A percentile compares a stretch with the other conserved stretches of the same genome.
Conservation (phyloP, 148 eudicot species). For the Fagopyrum homotropicum region DNA sequence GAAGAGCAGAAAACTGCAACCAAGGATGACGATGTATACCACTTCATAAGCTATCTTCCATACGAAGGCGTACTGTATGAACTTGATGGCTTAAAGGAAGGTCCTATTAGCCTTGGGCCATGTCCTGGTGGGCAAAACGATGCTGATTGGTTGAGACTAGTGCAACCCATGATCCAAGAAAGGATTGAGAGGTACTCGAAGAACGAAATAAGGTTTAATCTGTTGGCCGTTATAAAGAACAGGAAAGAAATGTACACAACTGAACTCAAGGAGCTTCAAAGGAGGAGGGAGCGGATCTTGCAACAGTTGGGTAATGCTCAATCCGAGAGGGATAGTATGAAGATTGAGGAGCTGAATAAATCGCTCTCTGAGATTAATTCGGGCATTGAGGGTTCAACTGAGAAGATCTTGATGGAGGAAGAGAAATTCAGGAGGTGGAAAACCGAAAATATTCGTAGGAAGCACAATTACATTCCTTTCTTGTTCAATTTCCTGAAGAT, state of each 20-base stretch:
- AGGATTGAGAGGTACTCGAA: constrained; percentile 83
- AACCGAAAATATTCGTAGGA: constrained; percentile 84
- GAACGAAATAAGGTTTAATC: constrained; percentile 84
- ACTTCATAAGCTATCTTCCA: constrained; percentile 91
- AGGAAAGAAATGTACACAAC: constrained; percentile 81
- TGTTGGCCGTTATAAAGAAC: constrained; percentile 85
- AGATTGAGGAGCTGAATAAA: constrained; percentile 54
- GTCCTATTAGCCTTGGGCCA: constrained; percentile 93
- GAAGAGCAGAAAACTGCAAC: constrained; percentile 90
- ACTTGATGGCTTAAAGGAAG: constrained; percentile 93
- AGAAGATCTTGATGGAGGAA: constrained; percentile 93
- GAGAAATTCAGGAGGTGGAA: constrained; percentile 97
- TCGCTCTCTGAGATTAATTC: constrained; percentile 69
- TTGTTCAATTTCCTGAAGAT: constrained; percentile 89
- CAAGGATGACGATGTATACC: constrained; percentile 95
- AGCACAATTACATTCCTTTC: constrained; percentile 91
- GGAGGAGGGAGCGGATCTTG: constrained; percentile 71
- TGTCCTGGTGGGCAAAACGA: constrained; percentile 80
- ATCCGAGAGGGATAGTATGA: constrained; percentile 54
- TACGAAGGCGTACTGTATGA: constrained; percentile 91
- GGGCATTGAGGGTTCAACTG: constrained; percentile 89
- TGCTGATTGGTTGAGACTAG: constrained; percentile 65
- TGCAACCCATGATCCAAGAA: constrained; percentile 88
- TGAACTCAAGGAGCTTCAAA: constrained; percentile 84
- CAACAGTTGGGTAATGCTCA: constrained; percentile 69